Conservation (phyloP, 163 green algal species). For the Scenedesmus sp. region DNA sequence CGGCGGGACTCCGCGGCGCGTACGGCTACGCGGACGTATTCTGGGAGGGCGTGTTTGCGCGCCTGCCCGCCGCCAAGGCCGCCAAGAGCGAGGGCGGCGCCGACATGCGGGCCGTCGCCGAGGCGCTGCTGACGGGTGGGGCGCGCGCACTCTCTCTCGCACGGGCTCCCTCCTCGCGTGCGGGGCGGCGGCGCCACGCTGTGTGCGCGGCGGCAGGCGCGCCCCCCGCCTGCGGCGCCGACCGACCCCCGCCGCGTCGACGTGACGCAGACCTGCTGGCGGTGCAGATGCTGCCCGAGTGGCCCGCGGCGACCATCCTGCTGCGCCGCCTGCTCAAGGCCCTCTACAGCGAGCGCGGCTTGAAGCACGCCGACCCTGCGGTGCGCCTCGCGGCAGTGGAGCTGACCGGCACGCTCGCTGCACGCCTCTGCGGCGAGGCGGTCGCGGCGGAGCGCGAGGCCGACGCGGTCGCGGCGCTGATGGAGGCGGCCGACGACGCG, state of each 20-base stretch:
- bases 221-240: neutral
- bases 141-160: no score
- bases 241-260: no score
- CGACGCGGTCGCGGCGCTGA: constrained; percentile 27
- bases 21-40: constrained; percentile 63
- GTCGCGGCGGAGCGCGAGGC: constrained; percentile 26
- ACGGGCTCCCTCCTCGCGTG: no score
- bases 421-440: constrained; percentile 51
- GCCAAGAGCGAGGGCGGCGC: constrained; percentile 59
- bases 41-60: constrained; percentile 69
- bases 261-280: constrained; percentile 67
- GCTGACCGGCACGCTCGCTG: constrained; percentile 66
- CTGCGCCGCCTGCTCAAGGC: constrained; percentile 68
- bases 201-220: neutral
- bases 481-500: neutral
- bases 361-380: constrained; percentile 61
- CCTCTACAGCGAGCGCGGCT: constrained; percentile 51
- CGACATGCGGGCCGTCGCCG: constrained; percentile 63
- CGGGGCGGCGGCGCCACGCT: no score
- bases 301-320: constrained; percentile 73
- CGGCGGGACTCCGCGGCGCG: neutral
- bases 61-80: constrained; percentile 57
- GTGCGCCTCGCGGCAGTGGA: constrained; percentile 74
- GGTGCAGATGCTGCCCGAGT: constrained; percentile 69
- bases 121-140: constrained; percentile 52